These are phyloP conservation scores for Podosphaera leucotricha DNA, from an alignment of 2,329 filamentous ascomycete species.

Conservation along the genomic window DNA sequence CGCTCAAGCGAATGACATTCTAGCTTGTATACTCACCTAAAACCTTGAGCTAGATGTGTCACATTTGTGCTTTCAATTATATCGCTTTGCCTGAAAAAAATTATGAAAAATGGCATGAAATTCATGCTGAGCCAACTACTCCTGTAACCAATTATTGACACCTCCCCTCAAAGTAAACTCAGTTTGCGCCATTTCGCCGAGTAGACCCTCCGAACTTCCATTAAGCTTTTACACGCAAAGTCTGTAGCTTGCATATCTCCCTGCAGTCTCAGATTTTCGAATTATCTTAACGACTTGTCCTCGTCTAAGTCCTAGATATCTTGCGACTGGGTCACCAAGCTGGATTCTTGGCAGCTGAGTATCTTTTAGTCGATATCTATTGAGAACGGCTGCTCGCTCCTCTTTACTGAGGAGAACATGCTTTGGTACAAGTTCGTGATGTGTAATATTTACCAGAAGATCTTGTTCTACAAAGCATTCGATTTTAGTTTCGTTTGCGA, in stretches of 20 bases:
- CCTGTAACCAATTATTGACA: too few species aligned
- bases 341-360: slow-evolving; percentile 87
- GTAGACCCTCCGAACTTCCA: not conserved
- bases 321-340: slow-evolving; percentile 73
- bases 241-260: slow-evolving; percentile 87
- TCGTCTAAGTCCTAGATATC: slow-evolving; percentile 72
- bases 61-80: too few species aligned
- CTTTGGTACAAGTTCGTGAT: slow-evolving; percentile 86
- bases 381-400: slow-evolving; percentile 67
- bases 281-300: slow-evolving; percentile 98
- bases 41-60: too few species aligned
- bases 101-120: too few species aligned
- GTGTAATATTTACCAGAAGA: slow-evolving; percentile 90
- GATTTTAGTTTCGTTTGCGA: slow-evolving; percentile 54
- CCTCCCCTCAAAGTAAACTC: too few species aligned
- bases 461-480: slow-evolving; percentile 95
- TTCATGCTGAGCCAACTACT: too few species aligned
- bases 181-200: not conserved
- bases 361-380: slow-evolving; percentile 88
- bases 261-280: slow-evolving; percentile 79
- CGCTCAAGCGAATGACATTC: too few species aligned
- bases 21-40: too few species aligned
- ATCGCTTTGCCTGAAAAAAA: too few species aligned
- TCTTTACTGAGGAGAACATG: slow-evolving; percentile 76
- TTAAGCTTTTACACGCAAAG: slow-evolving; percentile 27